Evolutionary conservation across 2,329 filamentous ascomycete species (phyloP), one percentile per base, ranked within the genome.

Genomic region (Phialocephala sp.): DNA sequence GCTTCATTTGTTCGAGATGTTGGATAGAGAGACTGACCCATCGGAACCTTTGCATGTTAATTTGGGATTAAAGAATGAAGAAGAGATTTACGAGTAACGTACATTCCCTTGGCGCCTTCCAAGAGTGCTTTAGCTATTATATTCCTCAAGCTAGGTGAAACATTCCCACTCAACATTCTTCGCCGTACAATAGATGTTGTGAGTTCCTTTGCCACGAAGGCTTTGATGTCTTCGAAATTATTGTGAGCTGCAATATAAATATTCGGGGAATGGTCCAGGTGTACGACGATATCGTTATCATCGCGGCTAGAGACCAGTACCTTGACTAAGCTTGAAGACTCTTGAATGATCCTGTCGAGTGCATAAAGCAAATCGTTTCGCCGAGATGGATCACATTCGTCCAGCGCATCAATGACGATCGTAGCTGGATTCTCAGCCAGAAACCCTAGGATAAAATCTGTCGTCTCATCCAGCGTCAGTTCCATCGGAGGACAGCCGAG

Each of bases 371-470:
- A 57, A 4, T 64, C 60, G 5, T 66, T 50, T 22, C 62, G 35
- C 11, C 24, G 14, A 12, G 14, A 12, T 37, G 41, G 50, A 37
- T 62, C 52, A 27, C 62, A 65, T 24, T 67, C 67, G 36, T 69
- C 67, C 14, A 69, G 20, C 1, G 60, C 65, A 52, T 69, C 65
- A 43, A 69, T 63, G 15, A 70, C 32, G 18, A 70, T 66, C 1
- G 36, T 65, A 2, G 56, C 66, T 22, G 66, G 52, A 20, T 65
- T 62, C 9, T 22, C 14, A 6, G 54, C 36, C 9, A 65, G 11
- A 12, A 68, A 5, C 9, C 57, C 45, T 6, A 68, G 37, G 39
- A 69, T 63, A 8, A 68, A 18, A 1, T 61, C 15, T 14, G 56
- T 58, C 14, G 41, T 58, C 14, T 69, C 63, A 0, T 58, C 54